Evolutionary conservation across 2,329 filamentous ascomycete species (phyloP).

Genomic region (Monosporascus ibericus): DNA sequence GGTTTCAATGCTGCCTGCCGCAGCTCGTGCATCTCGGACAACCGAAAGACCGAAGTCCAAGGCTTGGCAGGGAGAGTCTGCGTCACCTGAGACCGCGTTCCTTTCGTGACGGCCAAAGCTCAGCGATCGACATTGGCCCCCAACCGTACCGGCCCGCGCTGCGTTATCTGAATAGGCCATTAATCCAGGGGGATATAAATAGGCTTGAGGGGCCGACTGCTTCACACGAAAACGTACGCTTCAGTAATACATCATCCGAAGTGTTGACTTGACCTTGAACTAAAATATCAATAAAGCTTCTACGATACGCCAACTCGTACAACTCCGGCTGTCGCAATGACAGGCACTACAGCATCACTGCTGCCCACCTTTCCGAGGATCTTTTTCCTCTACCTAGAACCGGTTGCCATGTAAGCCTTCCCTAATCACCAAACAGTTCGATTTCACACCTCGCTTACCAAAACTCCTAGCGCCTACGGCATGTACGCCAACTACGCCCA

Average conservation of each 20-base stretch:
- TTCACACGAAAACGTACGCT: too few relatives aligned
- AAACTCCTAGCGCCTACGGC: conserved; percentile 11
- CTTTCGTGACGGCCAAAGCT: conserved; percentile 2
- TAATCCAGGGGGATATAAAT: too few relatives aligned
- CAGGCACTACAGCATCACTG: conserved; percentile 18
- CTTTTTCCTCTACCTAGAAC: conserved; percentile 21
- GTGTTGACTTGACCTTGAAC: not conserved
- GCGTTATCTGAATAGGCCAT: not conserved
- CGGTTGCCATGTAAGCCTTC: conserved; percentile 13
- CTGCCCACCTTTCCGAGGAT: conserved; percentile 17
- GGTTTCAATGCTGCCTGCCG: not conserved
- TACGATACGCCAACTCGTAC: not conserved
- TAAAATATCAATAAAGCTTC: too few relatives aligned
- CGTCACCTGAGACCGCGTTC: conserved; percentile 14
- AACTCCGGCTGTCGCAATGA: conserved; percentile 5
- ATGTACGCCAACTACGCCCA: conserved; percentile 11
- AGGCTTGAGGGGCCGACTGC: too few relatives aligned
- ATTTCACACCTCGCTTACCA: too few relatives aligned
- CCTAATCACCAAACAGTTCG: too few relatives aligned
- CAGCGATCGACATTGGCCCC: not conserved
- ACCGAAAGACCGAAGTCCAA: conserved; percentile 11
- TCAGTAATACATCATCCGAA: not conserved
- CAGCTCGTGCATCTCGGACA: conserved; percentile 6
- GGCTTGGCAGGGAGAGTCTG: not conserved
- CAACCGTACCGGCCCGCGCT: not conserved